Conservation (phyloP, 1,284 basidiomycete species). For the Puccinia horiana region DNA sequence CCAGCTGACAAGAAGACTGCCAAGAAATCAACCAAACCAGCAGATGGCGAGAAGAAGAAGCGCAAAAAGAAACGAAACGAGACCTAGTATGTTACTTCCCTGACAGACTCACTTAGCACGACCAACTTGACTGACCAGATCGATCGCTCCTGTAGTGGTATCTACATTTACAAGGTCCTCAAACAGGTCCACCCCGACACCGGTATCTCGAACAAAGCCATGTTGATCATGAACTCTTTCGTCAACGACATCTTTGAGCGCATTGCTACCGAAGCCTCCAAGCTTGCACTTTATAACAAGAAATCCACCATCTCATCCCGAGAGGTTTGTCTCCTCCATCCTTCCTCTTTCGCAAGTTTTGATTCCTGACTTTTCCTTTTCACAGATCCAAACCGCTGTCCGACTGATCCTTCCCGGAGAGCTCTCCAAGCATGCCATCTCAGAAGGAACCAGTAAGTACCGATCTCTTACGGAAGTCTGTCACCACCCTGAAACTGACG, state of each 20-base stretch:
- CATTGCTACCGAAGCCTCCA: slow-evolving; percentile 84
- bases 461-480: not conserved
- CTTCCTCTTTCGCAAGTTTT: slow-evolving; percentile 47
- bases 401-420: slow-evolving; percentile 87
- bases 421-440: slow-evolving; percentile 77
- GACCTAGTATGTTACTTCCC: slow-evolving; percentile 59
- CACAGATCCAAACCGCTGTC: slow-evolving; percentile 78
- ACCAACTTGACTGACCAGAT: slow-evolving; percentile 51
- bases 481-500: slow-evolving; percentile 58
- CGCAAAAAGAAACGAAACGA: slow-evolving; percentile 68
- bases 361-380: slow-evolving; percentile 53
- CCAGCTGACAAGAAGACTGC: slow-evolving; percentile 65
- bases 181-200: slow-evolving; percentile 95
- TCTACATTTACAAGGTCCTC: slow-evolving; percentile 88
- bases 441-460: slow-evolving; percentile 67
- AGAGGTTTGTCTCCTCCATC: slow-evolving; percentile 60
- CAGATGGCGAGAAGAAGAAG: slow-evolving; percentile 67
- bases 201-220: slow-evolving; percentile 95
- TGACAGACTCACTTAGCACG: not conserved
- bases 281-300: slow-evolving; percentile 88
- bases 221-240: slow-evolving; percentile 83
- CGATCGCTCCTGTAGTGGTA: slow-evolving; percentile 50
- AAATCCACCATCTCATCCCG: slow-evolving; percentile 91
- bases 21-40: slow-evolving; percentile 58
- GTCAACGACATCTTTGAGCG: slow-evolving; percentile 75